Evolutionary conservation across 805 yeast genomes (phyloP), one percentile per base, ranked within the genome.

Genomic region (Wickerhamiella hasegawae): DNA sequence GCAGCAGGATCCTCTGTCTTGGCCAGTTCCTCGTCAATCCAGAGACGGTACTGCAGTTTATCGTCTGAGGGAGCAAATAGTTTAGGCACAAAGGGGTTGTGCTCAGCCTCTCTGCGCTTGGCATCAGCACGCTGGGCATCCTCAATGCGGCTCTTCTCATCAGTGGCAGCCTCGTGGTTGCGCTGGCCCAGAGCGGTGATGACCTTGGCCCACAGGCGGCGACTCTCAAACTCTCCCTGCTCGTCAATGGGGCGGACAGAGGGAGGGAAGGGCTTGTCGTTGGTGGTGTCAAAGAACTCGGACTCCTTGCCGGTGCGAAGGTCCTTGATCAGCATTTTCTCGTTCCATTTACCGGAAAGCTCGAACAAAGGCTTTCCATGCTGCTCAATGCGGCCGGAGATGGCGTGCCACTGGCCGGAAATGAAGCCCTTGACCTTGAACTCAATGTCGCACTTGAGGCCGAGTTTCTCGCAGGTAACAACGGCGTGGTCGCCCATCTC

Each of bases 401-500:
- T 80, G 5, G 80, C 80, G 54, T 90, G 92, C 56, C 87, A 90
- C 3, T 87, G 70, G 16, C 98, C 98, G 17, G 85, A 69, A 29
- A 90, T 80, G 52, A 84, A 80, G 1, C 98, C 98, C 57, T 90
- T 90, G 4, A 90, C 80, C 54, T 90, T 85, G 60, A 90, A 90
- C 45, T 90, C 97, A 34, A 90, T 77, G 52, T 78, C 87, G 3
- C 87, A 83, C 36, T 68, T 66, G 40, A 68, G 66, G 11, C 70
- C 73, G 15, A 65, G 62, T 9, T 62, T 56, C 4, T 71, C 66
- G 47, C 87, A 79, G 45, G 68, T 70, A 38, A 90, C 65, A n/a
- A 67, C 46, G 73, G 92, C 71, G 51, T 79, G 92, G 54, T 90
- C 98, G 20, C 98, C 97, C 40, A 90, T 59, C 55, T 90, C 98